Evolutionary conservation across 352 stramenopile genomes (phyloP), one percentile per base, ranked within the genome.

Genomic region (Phytopythium boreale): DNA sequence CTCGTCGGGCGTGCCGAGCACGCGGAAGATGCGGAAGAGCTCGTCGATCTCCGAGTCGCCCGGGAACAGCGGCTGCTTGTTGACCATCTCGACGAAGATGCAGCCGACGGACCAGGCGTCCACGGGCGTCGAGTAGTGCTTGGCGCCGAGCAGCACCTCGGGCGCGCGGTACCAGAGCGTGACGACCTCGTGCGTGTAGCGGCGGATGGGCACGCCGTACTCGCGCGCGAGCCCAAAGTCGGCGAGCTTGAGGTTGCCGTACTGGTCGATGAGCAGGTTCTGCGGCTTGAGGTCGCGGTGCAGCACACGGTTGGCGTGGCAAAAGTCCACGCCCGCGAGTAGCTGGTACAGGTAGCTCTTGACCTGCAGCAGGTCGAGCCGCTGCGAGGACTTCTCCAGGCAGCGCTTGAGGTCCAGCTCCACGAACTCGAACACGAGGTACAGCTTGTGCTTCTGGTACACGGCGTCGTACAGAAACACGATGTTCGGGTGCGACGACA

Each of bases 11-110:
- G 98, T 99, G 29, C 98, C 98, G 8, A 99, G 73, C 34, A 98
- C 92, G 17, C 84, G 80, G 75, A 99, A 99, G 62, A 99, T 99
- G 51, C 98, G 98, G 76, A 98, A 99, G 29, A 99, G 79, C 71
- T 99, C 95, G 72, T 99, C 97, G 72, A 99, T 99, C 78, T 99
- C 98, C 27, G 94, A 99, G 71, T 99, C 96, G 19, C 96, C 96
- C 8, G 88, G 87, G 62, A 96, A 96, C 9, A 97, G 67, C 27
- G 87, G 87, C 71, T 93, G 84, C 55, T 93, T 92, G 66, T 92
- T 97, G 53, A 96, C 81, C 89, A 98, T 97, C 69, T 98, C 93
- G 31, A 84, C 92, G 71, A 98, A 97, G 65, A 98, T 97, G 66
- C 91, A 98, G 20, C 95, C 93, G 53, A 93, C 88, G 34, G 78